Conservation (phyloP, 2,329 filamentous ascomycete genomes). For the Venturiaceae sp. region DNA sequence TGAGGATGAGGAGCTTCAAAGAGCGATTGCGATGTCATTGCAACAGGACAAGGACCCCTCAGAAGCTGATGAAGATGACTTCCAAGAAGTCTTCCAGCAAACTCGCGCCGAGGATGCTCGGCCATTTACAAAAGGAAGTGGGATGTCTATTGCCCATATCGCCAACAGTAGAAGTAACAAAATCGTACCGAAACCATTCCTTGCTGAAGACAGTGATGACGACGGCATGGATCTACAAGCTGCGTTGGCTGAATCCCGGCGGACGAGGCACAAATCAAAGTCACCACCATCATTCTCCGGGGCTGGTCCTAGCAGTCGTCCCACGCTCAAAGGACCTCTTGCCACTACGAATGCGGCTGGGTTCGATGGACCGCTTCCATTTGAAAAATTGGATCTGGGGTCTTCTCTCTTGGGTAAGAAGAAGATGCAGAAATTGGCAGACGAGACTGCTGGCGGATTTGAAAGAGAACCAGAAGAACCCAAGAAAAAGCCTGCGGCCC, state of each 20-base stretch:
- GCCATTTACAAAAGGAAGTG: conserved; percentile 34
- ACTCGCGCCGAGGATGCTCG: conserved; percentile 30
- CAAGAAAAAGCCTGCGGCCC: conserved; percentile 37
- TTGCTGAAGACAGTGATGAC: conserved; percentile 52
- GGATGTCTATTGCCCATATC: conserved; percentile 58
- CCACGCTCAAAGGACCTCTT: not conserved
- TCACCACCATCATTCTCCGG: conserved; percentile 37
- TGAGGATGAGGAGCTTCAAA: conserved; percentile 67
- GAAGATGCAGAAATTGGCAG: conserved; percentile 41
- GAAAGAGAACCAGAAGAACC: conserved; percentile 36
- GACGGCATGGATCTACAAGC: conserved; percentile 62
- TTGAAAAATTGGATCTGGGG: conserved; percentile 69
- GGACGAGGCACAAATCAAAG: conserved; percentile 27
- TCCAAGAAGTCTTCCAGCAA: conserved; percentile 34
- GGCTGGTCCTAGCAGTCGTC: conserved; percentile 32
- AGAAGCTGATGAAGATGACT: conserved; percentile 28
- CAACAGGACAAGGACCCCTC: conserved; percentile 29
- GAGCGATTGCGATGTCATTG: conserved; percentile 78
- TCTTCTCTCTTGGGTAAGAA: conserved; percentile 45
- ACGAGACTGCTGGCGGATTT: conserved; percentile 56
- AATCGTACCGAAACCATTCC: conserved; percentile 22
- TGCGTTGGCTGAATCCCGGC: conserved; percentile 63
- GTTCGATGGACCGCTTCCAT: conserved; percentile 77
- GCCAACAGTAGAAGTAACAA: conserved; percentile 66
- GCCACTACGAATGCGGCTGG: conserved; percentile 23